Percentiles rank a stretch among this genome's conserved stretches.
These are phyloP conservation scores for Peribolospora baueri DNA, from an alignment of 768 basidiomycete genomes.

Conservation along the genomic window DNA sequence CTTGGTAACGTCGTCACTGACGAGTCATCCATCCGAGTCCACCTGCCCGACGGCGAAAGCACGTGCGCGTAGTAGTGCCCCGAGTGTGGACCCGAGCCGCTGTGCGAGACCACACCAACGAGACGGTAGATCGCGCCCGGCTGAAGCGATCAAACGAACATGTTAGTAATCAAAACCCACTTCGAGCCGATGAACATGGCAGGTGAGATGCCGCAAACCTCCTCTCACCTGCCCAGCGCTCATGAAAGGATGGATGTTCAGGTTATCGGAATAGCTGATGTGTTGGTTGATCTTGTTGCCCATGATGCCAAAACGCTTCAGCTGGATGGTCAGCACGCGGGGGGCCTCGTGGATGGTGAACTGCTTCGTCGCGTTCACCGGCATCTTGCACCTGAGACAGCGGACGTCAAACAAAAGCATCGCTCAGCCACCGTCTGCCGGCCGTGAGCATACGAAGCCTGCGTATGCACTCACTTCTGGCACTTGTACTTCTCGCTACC, in stretches of 20 bases:
- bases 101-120: constrained; percentile 80
- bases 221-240: constrained; percentile 34
- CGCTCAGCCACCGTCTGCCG: no score
- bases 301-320: constrained; percentile 69
- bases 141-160: background rate
- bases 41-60: constrained; percentile 39
- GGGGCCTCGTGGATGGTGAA: constrained; percentile 79
- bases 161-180: background rate
- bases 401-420: background rate
- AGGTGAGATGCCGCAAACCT: background rate
- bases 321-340: constrained; percentile 62
- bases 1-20: constrained; percentile 26
- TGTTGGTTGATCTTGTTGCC: constrained; percentile 62
- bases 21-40: constrained; percentile 93
- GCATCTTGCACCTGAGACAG: constrained; percentile 54
- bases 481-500: constrained; percentile 95
- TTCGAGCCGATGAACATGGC: background rate
- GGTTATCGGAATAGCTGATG: constrained; percentile 50
- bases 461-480: constrained; percentile 48
- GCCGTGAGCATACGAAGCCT: background rate
- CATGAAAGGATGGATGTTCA: constrained; percentile 57
- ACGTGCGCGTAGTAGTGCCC: constrained; percentile 86
- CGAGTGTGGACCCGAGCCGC: constrained; percentile 73
- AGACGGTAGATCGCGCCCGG: constrained; percentile 57
- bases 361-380: constrained; percentile 67